Evolutionary conservation across 2,329 filamentous ascomycete species (phyloP).

Genomic region (Volutella citrinella): DNA sequence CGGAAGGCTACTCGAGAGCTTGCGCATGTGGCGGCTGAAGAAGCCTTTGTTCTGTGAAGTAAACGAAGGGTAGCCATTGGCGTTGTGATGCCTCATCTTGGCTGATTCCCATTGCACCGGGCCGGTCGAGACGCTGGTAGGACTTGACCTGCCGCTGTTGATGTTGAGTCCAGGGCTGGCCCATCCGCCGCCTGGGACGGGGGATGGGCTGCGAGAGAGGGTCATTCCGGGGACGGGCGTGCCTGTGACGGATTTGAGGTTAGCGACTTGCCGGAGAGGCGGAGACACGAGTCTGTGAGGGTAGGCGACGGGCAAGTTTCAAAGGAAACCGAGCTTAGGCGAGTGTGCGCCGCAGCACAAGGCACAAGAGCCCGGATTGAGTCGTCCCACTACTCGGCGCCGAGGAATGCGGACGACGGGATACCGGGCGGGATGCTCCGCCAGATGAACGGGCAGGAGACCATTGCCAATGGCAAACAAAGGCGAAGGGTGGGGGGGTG

Average conservation of each 20-base stretch:
- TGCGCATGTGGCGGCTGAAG: conserved; percentile 80
- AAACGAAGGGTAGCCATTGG: conserved; percentile 75
- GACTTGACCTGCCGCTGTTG: conserved; percentile 68
- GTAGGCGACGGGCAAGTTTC: conserved; percentile 4
- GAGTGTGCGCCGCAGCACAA: too few species aligned
- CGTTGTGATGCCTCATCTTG: conserved; percentile 70
- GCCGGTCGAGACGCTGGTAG: conserved; percentile 54
- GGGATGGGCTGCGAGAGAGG: conserved; percentile 83
- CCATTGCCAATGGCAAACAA: too few species aligned
- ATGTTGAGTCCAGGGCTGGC: conserved; percentile 76
- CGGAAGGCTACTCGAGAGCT: conserved; percentile 75
- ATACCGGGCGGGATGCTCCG: too few species aligned
- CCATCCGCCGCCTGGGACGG: conserved; percentile 82
- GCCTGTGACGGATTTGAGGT: conserved; percentile 35
- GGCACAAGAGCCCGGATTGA: too few species aligned
- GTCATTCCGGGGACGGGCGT: conserved; percentile 68
- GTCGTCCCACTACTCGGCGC: too few species aligned
- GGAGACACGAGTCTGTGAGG: conserved; percentile 8
- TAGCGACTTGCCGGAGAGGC: conserved; percentile 25
- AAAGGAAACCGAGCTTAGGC: too few species aligned
- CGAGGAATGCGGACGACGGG: too few species aligned
- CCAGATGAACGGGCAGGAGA: too few species aligned
- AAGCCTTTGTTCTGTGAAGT: conserved; percentile 81
- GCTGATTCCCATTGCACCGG: conserved; percentile 78
- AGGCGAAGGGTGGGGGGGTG: too few species aligned